phyloP scores from a whole-genome alignment of 1,139 yeast species.

The Ashbya aceris region DNA sequence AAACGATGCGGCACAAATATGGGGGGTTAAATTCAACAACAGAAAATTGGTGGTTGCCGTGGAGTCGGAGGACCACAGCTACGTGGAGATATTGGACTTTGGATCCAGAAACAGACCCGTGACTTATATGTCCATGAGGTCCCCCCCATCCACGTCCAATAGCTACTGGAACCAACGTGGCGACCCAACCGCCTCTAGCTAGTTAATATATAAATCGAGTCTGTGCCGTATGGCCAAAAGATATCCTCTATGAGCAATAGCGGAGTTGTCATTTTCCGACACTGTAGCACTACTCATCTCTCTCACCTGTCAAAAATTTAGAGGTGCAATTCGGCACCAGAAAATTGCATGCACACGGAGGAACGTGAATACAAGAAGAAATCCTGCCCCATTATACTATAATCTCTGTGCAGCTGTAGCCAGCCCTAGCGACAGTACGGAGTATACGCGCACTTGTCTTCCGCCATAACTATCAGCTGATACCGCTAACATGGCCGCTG shows the following conservation, averaged over 20 bases:
- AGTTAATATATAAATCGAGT: not conserved
- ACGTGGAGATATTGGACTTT: conserved; percentile 79
- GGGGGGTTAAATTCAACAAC: conserved; percentile 90
- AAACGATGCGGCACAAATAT: conserved; percentile 73
- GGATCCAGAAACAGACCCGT: conserved; percentile 23
- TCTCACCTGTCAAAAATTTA: too few species aligned
- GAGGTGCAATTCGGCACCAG: too few species aligned
- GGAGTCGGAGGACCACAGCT: conserved; percentile 53
- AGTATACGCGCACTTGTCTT: too few species aligned
- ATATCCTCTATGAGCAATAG: conserved; percentile 1
- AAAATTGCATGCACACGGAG: too few species aligned
- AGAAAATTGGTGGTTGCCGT: conserved; percentile 89
- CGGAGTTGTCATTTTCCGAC: too few species aligned
- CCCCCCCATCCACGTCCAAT: conserved; percentile 3
- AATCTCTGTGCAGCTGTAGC: too few species aligned
- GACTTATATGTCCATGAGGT: conserved; percentile 1
- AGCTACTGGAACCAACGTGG: conserved; percentile 1
- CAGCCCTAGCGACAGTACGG: too few species aligned
- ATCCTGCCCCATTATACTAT: too few species aligned
- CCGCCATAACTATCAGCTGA: too few species aligned
- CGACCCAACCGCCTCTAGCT: conserved; percentile 1
- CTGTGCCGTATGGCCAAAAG: not conserved
- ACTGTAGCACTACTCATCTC: too few species aligned
- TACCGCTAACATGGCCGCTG: too few species aligned
- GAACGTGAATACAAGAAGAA: too few species aligned